phyloP scores from a whole-genome alignment of 129 eudicot genomes.

The sunflower (Helianthus annuus) region HanXRQr2.0-SUNRISE NC_035442.2:17374213-17374712 shows the following conservation, averaged over 20 bases:
- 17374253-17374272: conserved; percentile 70
- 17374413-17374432: conserved; percentile 18
- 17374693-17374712: no score
- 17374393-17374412: conserved; percentile 30
- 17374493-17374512: not conserved
- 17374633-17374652: no score
- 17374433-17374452: not conserved
- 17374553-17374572: no score
- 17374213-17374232: conserved; percentile 71
- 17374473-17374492: conserved; percentile 6
- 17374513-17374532: conserved; percentile 8
- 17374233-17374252: conserved; percentile 75
- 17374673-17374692: no score
- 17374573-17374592: no score
- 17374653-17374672: no score
- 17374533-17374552: not conserved
- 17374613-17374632: no score
- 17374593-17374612: no score
- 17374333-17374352: conserved; percentile 66
- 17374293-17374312: conserved; percentile 78
- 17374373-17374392: not conserved
- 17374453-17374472: conserved; percentile 11
- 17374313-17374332: conserved; percentile 92
- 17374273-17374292: conserved; percentile 68
- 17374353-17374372: not conserved